Evolutionary conservation across 768 basidiomycete species (phyloP), one percentile per base, ranked within the genome.

Genomic region (Phallus indusiatus): DNA sequence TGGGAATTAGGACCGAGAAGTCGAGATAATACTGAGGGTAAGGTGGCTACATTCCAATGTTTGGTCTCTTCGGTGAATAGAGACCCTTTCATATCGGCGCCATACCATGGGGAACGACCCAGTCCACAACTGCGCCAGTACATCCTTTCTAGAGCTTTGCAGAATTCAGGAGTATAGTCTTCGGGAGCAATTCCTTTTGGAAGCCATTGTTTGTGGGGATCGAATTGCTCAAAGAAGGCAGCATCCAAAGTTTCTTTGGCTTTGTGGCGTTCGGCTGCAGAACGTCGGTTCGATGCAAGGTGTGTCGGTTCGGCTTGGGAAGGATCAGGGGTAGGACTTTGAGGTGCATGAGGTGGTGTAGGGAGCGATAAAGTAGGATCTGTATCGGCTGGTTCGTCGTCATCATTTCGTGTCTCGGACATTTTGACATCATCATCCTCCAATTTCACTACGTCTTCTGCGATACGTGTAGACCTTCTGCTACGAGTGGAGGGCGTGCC

Each of bases 61-160:
- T 76, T 86, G 5, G 90, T 90, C 47, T 82, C 78, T 63, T 91
- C 84, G 5, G 87, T 88, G 68, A 80, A 87, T 2, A 89, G 68
- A 0, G 84, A 85, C 11, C 85, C 95, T 75, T 87, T 83, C 62
- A 92, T 86, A 70, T 99, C 96, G 3, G 96, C 96, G 18, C 95
- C 96, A 71, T 99, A 99, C 94, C 92, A 95, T 2, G 94, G 84
- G n/a, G 94, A 78, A 62, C 85, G 88, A 4, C 92, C 90, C 3
- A 95, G 70, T 0, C 92, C 85, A 70, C 91, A 84, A 63, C 89
- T 93, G 55, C 94, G 78, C 96, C 96, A 99, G 71, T 84, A 97
- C 56, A 86, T 80, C 33, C 94, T 78, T 72, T 97, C 94, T 18
- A 98, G 78, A 61, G 85, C 84, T 61, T 83, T 81, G 69, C 94